These are phyloP conservation scores for Sporodiniella umbellata DNA, from an alignment of 371 early-diverging fungal species.

Conservation along the genomic window DNA sequence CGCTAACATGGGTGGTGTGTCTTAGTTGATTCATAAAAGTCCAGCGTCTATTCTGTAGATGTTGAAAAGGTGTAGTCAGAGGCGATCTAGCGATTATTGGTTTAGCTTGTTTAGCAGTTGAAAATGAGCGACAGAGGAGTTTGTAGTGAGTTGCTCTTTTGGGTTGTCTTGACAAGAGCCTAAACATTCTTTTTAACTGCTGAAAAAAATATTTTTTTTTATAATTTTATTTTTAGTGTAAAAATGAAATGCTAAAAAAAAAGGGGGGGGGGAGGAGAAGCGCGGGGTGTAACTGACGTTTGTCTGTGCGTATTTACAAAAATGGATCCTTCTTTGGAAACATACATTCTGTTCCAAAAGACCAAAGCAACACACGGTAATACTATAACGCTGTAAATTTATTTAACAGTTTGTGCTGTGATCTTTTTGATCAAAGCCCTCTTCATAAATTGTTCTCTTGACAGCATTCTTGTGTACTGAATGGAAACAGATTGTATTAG, in stretches of 20 bases:
- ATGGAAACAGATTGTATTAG: too few species aligned
- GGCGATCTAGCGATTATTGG: background rate
- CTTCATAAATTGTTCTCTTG: conserved; percentile 87
- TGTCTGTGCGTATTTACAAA: too few species aligned
- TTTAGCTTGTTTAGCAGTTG: background rate
- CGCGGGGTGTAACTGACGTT: too few species aligned
- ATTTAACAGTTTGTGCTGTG: background rate
- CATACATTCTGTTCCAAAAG: too few species aligned
- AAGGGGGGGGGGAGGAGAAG: too few species aligned
- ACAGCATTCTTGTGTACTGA: conserved; percentile 72
- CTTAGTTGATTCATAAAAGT: background rate
- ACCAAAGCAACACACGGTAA: too few species aligned
- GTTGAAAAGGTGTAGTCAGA: background rate
- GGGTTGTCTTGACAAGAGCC: conserved; percentile 8
- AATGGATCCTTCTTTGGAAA: too few species aligned
- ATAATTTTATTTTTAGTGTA: background rate
- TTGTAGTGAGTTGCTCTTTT: conserved; percentile 8
- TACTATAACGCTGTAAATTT: background rate
- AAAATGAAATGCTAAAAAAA: too few species aligned
- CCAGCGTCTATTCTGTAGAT: conserved; percentile 1
- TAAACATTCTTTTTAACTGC: conserved; percentile 7
- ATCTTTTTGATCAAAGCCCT: conserved; percentile 78
- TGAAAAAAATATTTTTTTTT: background rate
- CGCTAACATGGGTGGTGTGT: background rate
- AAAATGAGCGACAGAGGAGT: conserved; percentile 13